Evolutionary conservation across 73 alveolate genomes (phyloP).

Genomic region (Paramecium primaurelia): DNA sequence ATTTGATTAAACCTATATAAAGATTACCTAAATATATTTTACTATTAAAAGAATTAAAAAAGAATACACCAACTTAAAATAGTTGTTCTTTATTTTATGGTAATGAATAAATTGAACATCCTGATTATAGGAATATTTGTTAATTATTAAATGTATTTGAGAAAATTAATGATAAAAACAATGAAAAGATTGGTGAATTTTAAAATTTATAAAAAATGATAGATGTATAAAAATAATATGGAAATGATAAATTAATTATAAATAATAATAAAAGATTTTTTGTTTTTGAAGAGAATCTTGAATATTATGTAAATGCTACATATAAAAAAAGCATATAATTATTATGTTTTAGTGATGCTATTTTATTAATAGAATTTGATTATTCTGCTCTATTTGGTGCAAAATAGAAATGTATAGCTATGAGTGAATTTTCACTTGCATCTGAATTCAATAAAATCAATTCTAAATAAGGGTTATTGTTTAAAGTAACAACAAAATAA

Average conservation of each 20-base stretch:
- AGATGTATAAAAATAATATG: background rate
- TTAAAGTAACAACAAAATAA: background rate
- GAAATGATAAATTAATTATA: background rate
- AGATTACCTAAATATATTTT: background rate
- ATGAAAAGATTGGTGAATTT: background rate
- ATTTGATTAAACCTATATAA: background rate
- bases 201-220: constrained; percentile 11
- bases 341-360: background rate
- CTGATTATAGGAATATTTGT: constrained; percentile 4
- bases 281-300: background rate
- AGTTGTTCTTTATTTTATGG: background rate
- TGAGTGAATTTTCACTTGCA: background rate
- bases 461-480: background rate
- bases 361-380: background rate
- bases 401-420: background rate
- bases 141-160: background rate
- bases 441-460: background rate
- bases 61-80: background rate
- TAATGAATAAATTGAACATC: background rate
- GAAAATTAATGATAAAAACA: background rate
- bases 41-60: background rate
- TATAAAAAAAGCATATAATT: background rate
- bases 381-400: background rate
- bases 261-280: background rate
- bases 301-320: background rate